Evolutionary conservation across 164 flowering plant genomes (phyloP).

Genomic region (Macadamia integrifolia): DNA sequence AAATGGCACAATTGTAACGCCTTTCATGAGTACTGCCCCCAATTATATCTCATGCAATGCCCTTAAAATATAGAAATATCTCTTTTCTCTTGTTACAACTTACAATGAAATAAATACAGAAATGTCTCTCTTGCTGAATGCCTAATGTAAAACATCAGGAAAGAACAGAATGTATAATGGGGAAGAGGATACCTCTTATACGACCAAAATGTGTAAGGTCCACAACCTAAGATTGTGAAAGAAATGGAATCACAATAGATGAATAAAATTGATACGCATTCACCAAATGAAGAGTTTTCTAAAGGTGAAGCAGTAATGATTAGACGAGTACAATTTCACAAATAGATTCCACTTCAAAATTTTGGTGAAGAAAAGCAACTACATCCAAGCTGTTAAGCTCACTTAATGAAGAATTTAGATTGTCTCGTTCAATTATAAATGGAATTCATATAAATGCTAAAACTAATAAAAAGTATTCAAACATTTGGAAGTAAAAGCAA

Average conservation of each 20-base stretch:
- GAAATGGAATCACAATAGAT: conserved; percentile 1
- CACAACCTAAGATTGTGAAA: conserved; percentile 37
- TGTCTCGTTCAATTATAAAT: background rate
- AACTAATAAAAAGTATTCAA: no score
- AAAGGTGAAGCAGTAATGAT: background rate
- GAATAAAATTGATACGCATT: background rate
- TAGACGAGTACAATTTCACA: background rate
- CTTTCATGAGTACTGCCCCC: no score
- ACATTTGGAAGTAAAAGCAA: background rate
- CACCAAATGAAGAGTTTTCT: background rate
- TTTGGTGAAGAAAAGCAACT: background rate
- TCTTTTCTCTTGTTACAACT: background rate
- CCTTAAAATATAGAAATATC: background rate
- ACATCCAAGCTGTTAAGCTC: background rate
- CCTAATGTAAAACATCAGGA: background rate
- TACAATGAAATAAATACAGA: background rate
- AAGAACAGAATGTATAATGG: background rate
- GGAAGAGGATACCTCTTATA: conserved; percentile 51
- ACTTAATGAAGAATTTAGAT: background rate
- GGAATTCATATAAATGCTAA: background rate
- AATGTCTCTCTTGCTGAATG: background rate
- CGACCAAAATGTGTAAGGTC: conserved; percentile 75
- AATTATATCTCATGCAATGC: background rate
- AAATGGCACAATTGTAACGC: no score
- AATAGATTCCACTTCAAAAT: background rate